Evolutionary conservation across 306 rosid species (phyloP).

Genomic region (Medicago ruthenica): DNA sequence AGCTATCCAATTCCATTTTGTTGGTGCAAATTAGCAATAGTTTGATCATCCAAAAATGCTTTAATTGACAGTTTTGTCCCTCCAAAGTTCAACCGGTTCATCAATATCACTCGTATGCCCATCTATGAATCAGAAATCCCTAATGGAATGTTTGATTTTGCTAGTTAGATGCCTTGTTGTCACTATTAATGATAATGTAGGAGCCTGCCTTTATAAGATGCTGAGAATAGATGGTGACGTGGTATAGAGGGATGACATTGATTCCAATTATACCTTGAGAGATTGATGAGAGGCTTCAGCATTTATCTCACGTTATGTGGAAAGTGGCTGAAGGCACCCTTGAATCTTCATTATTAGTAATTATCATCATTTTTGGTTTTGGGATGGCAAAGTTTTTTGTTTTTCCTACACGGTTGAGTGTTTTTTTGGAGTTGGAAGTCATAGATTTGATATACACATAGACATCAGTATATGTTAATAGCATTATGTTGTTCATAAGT

Average conservation of each 20-base stretch:
- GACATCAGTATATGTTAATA: neutral
- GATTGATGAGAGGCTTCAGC: constrained; percentile 37
- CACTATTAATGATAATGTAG: constrained; percentile 27
- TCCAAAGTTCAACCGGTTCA: constrained; percentile 19
- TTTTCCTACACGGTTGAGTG: constrained; percentile 19
- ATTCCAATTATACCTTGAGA: constrained; percentile 3
- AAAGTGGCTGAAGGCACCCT: constrained; percentile 28
- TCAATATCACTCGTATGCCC: constrained; percentile 2
- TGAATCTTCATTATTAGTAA: neutral
- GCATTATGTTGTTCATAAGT: neutral
- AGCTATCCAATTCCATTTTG: neutral
- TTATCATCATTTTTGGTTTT: constrained; percentile 26
- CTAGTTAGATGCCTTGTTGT: constrained; percentile 22
- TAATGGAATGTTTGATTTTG: constrained; percentile 34
- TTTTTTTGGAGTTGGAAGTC: constrained; percentile 18
- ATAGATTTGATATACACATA: constrained; percentile 24
- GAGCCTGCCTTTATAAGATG: constrained; percentile 2
- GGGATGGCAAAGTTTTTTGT: constrained; percentile 8
- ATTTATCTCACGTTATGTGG: constrained; percentile 35
- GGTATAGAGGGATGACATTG: constrained; percentile 15
- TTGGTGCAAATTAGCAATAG: neutral
- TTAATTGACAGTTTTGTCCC: constrained; percentile 8
- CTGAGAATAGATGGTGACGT: constrained; percentile 11
- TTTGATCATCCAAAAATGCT: constrained; percentile 33
- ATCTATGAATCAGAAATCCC: constrained; percentile 37